These are phyloP conservation scores for Theileria annulata DNA, from an alignment of 169 alveolate species.

Conservation along the genomic window DNA sequence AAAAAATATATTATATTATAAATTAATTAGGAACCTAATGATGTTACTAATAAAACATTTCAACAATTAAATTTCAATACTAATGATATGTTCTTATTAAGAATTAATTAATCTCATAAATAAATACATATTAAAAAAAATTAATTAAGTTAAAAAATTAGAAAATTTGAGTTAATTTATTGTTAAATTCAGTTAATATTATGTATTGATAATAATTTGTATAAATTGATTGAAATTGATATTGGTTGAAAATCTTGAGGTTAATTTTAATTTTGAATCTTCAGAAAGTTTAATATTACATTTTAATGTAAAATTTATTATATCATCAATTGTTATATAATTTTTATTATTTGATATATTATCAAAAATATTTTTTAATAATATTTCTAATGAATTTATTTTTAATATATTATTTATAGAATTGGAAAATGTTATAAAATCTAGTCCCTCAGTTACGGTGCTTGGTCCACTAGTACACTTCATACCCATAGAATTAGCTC, in stretches of 20 bases:
- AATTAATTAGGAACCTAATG: conserved; percentile 45
- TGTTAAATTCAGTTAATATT: too few species aligned
- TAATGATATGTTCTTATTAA: conserved; percentile 56
- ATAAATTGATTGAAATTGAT: conserved; percentile 23
- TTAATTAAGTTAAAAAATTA: too few species aligned
- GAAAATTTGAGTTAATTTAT: too few species aligned
- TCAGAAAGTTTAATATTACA: conserved; percentile 34
- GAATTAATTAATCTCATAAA: conserved; percentile 8
- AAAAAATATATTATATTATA: neutral
- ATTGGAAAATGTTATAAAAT: conserved; percentile 43
- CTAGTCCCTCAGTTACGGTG: conserved; percentile 19
- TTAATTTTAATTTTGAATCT: conserved; percentile 48
- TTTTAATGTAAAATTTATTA: conserved; percentile 33
- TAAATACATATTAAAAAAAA: neutral
- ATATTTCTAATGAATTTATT: conserved; percentile 22
- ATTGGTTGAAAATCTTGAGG: conserved; percentile 50
- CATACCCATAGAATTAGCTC: too few species aligned
- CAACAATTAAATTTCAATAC: conserved; percentile 36
- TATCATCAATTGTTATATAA: conserved; percentile 42
- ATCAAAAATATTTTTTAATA: conserved; percentile 38
- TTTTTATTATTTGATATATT: conserved; percentile 15
- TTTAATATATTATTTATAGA: conserved; percentile 39
- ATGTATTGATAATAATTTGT: neutral
- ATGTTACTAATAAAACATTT: conserved; percentile 22
- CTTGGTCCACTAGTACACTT: too few species aligned